phyloP scores from a whole-genome alignment of 73 alveolate genomes.

The Loxodes magnus region DNA sequence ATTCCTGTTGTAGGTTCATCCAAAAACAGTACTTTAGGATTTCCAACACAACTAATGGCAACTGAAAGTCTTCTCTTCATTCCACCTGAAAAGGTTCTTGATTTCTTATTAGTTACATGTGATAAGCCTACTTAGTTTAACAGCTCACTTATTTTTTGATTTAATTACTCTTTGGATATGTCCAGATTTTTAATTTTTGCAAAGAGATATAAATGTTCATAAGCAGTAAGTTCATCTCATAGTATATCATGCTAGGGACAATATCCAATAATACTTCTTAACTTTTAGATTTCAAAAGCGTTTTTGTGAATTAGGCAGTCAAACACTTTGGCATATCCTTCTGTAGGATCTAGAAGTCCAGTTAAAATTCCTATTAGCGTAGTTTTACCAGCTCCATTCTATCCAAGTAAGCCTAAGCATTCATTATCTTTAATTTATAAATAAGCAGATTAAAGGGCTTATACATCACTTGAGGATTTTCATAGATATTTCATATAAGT shows the following conservation, averaged over 20 bases:
- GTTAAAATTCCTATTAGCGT: constrained; percentile 25
- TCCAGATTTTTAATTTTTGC: constrained; percentile 52
- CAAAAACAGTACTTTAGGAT: constrained; percentile 65
- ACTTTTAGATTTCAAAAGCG: constrained; percentile 18
- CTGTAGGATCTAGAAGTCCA: constrained; percentile 30
- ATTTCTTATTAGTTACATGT: constrained; percentile 44
- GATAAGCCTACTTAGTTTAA: constrained; percentile 38
- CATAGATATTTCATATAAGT: constrained; percentile 26
- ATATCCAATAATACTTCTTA: constrained; percentile 42
- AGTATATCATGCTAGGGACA: constrained; percentile 48
- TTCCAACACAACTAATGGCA: constrained; percentile 79
- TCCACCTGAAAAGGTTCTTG: constrained; percentile 86
- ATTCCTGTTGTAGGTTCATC: constrained; percentile 92
- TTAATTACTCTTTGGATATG: constrained; percentile 32
- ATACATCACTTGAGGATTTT: constrained; percentile 8
- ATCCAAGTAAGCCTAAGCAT: constrained; percentile 26
- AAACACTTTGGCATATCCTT: constrained; percentile 24
- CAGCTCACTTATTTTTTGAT: constrained; percentile 23
- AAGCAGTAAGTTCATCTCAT: constrained; percentile 46
- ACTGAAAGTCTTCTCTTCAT: constrained; percentile 91
- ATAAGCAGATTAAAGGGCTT: constrained; percentile 24
- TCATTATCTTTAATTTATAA: constrained; percentile 20
- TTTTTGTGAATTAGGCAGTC: constrained; percentile 20
- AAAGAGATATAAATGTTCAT: constrained; percentile 40
- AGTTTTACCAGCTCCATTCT: constrained; percentile 49